phyloP scores from a whole-genome alignment of 805 yeast genomes.

The Starmera caribaea region DNA sequence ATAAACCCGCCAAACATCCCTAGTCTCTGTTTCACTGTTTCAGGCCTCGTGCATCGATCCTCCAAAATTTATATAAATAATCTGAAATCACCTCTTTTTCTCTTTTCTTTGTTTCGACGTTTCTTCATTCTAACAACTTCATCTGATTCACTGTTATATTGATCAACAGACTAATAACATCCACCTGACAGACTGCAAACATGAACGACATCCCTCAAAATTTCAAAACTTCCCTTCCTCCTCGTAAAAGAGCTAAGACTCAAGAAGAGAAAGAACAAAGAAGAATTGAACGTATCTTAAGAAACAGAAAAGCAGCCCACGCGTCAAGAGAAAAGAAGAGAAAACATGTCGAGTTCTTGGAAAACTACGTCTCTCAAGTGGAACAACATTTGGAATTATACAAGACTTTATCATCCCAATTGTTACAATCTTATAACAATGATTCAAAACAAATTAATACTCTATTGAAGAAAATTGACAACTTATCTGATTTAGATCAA shows the following conservation, averaged over 20 bases:
- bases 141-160: too few relatives aligned
- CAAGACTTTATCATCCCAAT: conserved; percentile 7
- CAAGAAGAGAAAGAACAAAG: conserved; percentile 96
- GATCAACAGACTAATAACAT: too few relatives aligned
- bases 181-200: too few relatives aligned
- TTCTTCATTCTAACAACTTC: too few relatives aligned
- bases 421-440: conserved; percentile 9
- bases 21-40: too few relatives aligned
- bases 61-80: too few relatives aligned
- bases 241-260: conserved; percentile 94
- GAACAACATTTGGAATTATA: conserved; percentile 15
- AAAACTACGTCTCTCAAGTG: conserved; percentile 23
- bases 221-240: conserved; percentile 59
- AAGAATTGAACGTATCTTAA: conserved; percentile 80
- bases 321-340: conserved; percentile 96
- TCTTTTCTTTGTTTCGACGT: too few relatives aligned
- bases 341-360: conserved; percentile 79
- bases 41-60: too few relatives aligned
- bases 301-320: conserved; percentile 96
- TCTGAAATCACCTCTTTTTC: too few relatives aligned
- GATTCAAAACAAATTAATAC: conserved; percentile 12
- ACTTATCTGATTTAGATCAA: conserved; percentile 15
- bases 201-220: conserved; percentile 21
- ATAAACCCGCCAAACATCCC: too few relatives aligned
- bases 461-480: conserved; percentile 4